Percentiles rank a stretch among this genome's conserved stretches.
Conservation (phyloP, 805 yeast species). For the Saccharomycopsis javanensis region DNA sequence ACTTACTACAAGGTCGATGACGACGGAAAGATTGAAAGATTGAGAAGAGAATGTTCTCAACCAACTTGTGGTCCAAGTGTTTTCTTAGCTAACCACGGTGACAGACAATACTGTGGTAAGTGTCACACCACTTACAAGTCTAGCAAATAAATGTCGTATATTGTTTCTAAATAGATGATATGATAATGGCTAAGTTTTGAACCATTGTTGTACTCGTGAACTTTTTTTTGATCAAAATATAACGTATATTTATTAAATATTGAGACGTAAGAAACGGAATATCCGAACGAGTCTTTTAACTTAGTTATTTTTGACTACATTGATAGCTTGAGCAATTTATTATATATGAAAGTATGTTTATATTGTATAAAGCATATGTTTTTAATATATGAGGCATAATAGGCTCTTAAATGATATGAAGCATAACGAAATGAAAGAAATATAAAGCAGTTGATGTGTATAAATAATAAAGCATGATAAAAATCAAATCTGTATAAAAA, state of each 20-base stretch:
- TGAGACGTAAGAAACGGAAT: not conserved
- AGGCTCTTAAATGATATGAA: no score
- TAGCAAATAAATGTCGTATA: conserved; percentile 21
- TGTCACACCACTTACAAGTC: conserved; percentile 90
- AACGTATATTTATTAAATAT: not conserved
- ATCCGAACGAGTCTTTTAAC: not conserved
- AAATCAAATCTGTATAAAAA: no score
- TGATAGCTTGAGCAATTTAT: no score
- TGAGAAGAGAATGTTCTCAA: conserved; percentile 96
- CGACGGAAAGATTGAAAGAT: conserved; percentile 97
- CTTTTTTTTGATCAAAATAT: not conserved
- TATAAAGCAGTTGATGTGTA: no score
- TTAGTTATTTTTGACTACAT: no score
- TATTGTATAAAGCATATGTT: no score
- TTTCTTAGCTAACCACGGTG: conserved; percentile 98
- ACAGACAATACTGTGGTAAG: conserved; percentile 99
- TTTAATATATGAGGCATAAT: no score
- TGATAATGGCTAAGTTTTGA: not conserved
- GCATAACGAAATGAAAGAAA: no score
- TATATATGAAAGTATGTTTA: no score
- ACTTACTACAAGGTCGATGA: conserved; percentile 98
- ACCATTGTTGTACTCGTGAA: not conserved
- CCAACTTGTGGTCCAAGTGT: conserved; percentile 96
- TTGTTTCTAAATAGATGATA: not conserved
- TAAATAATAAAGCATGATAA: no score